Evolutionary conservation across 805 yeast species (phyloP).

Genomic region (Candida caryicola): DNA sequence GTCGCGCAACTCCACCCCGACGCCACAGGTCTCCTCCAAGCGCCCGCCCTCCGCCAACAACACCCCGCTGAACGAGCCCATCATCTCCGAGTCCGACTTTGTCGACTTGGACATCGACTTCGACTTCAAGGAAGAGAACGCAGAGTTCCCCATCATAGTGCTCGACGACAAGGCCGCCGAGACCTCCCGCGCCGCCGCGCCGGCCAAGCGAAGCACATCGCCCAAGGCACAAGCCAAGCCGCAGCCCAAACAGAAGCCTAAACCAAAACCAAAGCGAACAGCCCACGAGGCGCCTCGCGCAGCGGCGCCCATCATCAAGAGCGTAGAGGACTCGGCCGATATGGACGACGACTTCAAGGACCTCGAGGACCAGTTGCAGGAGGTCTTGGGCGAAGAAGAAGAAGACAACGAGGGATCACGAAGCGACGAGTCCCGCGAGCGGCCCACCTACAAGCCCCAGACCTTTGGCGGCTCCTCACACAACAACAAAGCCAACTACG

Average conservation of each 20-base stretch:
- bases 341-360: conserved; percentile 42
- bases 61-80: conserved; percentile 16
- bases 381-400: conserved; percentile 32
- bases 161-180: conserved; percentile 8
- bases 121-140: conserved; percentile 7
- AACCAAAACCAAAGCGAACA: conserved; percentile 6
- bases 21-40: conserved; percentile 1
- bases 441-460: conserved; percentile 9
- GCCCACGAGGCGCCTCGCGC: no score
- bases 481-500: no score
- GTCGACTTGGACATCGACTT: conserved; percentile 27
- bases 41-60: conserved; percentile 13
- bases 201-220: neutral
- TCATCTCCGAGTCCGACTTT: conserved; percentile 38
- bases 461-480: conserved; percentile 1
- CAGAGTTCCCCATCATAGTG: conserved; percentile 14
- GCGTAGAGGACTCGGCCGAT: conserved; percentile 15
- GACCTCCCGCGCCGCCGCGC: no score
- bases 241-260: conserved; percentile 4
- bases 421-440: neutral
- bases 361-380: conserved; percentile 41
- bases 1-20: neutral
- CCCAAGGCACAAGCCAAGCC: neutral
- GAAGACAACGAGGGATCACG: conserved; percentile 1
- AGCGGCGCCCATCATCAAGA: conserved; percentile 3